These are phyloP conservation scores for Teratosphaeria gauchensis DNA, from an alignment of 2,329 filamentous ascomycete genomes.

Conservation along the genomic window DNA sequence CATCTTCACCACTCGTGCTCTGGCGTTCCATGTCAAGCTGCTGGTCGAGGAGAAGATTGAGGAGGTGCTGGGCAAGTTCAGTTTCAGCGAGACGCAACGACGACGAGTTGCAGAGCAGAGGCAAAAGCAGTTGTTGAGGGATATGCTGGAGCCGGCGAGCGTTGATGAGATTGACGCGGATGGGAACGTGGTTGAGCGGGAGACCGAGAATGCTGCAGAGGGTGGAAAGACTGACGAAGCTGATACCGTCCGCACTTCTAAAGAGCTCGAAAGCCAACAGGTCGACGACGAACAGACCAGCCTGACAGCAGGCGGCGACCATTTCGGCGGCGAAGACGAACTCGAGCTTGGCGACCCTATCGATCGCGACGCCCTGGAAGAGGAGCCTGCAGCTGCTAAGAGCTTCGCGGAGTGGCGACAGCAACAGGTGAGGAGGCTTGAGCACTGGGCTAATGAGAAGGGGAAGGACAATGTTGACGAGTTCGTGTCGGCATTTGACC, in stretches of 20 bases:
- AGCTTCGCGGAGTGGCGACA: conserved; percentile 11
- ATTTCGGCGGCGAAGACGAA: conserved; percentile 4
- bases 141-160: conserved; percentile 6
- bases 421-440: conserved; percentile 3
- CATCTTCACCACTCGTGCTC: conserved; percentile 62
- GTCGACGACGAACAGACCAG: background rate
- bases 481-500: background rate
- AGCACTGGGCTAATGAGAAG: background rate
- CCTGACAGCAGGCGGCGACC: background rate
- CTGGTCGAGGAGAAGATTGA: conserved; percentile 71
- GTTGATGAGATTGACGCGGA: conserved; percentile 2
- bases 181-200: background rate
- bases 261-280: background rate
- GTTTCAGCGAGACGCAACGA: conserved; percentile 25
- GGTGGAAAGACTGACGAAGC: background rate
- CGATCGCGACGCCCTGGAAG: background rate
- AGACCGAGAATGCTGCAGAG: background rate
- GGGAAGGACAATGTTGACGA: conserved; percentile 1
- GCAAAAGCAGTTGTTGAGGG: conserved; percentile 17
- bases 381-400: background rate
- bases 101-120: conserved; percentile 18
- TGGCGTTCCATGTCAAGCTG: conserved; percentile 70
- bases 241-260: conserved; percentile 34
- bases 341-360: conserved; percentile 1
- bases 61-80: conserved; percentile 49